Evolutionary conservation across 306 rosid genomes (phyloP).

Genomic region (Lathyrus sativus): DNA sequence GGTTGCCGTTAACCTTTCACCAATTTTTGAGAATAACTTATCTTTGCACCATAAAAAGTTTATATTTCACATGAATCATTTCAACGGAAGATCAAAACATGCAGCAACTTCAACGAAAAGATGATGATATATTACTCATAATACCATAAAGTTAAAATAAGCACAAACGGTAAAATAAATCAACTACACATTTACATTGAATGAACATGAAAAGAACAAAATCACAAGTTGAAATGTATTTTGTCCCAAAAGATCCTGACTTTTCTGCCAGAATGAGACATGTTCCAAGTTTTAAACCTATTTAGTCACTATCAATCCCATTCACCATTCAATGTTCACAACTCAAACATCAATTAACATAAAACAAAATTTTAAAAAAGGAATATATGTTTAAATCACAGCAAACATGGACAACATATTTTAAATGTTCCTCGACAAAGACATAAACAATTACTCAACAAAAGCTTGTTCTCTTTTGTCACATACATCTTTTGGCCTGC

Average conservation of each 20-base stretch:
- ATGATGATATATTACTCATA: no score
- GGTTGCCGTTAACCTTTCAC: no score
- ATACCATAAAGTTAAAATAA: no score
- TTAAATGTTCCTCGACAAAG: slow-evolving; percentile 20
- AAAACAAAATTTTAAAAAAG: slow-evolving; percentile 12
- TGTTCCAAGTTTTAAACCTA: slow-evolving; percentile 21
- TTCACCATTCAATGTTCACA: slow-evolving; percentile 11
- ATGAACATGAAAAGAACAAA: slow-evolving; percentile 7
- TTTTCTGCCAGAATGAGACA: background rate
- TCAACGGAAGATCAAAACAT: no score
- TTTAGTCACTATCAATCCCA: slow-evolving; percentile 27
- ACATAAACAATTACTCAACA: slow-evolving; percentile 27
- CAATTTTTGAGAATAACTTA: no score
- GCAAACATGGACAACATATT: slow-evolving; percentile 22
- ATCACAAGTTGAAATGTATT: background rate
- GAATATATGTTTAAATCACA: slow-evolving; percentile 15
- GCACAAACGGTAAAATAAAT: background rate
- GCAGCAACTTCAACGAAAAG: no score
- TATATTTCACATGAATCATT: no score
- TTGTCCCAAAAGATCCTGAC: slow-evolving; percentile 4
- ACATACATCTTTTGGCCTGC: slow-evolving; percentile 20
- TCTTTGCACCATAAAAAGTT: no score
- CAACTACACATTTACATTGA: background rate
- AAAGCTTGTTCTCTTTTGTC: slow-evolving; percentile 28
- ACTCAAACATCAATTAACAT: background rate